Evolutionary conservation across 148 eudicot species (phyloP), one percentile per base, ranked within the genome.

Genomic region (Dianthus caryophyllus): DNA sequence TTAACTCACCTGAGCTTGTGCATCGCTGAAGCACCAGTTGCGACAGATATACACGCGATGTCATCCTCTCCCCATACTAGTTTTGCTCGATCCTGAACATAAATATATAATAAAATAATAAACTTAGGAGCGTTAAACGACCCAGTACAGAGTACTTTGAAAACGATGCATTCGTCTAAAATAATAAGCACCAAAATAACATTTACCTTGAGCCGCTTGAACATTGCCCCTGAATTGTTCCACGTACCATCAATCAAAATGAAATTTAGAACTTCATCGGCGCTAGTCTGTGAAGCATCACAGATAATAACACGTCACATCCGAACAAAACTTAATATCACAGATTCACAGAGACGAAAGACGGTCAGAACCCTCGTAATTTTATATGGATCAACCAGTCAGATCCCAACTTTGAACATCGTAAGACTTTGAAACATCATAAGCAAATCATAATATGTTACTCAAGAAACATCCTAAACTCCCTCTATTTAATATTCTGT

Each of bases 221-320:
- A 76, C 99, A 94, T 94, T 68, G 99, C 97, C 54, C 77, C 78
- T 50, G 99, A 94, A 75, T 90, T 88, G 83, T 71, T 94, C 99
- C 99, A 94, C 24, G 99, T 94, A 64, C 97, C 99, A 71, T 94
- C 99, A 75, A 94, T 78, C 76, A 94, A 73, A 70, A 94, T 71
- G 73, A 90, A 94, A 75, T 94, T 80, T 67, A 84, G 57, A 20
- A 61, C 69, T n/a, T 75, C 64, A 61, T 81, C 76, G 68, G 29
- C 73, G 69, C 70, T 76, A 72, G 61, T 77, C 89, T 84, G 83
- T 77, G 61, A 41, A 78, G 20, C 38, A 58, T 29, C 62, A 68
- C 30, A 44, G 33, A 70, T 31, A 56, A 38, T 25, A 1, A 0
- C 18, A 61, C 8, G 11, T 24, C 33, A 46, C 48, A 57, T 48